Evolutionary conservation across 345 rosid species (phyloP).

Genomic region (Arabis hirsuta): DNA sequence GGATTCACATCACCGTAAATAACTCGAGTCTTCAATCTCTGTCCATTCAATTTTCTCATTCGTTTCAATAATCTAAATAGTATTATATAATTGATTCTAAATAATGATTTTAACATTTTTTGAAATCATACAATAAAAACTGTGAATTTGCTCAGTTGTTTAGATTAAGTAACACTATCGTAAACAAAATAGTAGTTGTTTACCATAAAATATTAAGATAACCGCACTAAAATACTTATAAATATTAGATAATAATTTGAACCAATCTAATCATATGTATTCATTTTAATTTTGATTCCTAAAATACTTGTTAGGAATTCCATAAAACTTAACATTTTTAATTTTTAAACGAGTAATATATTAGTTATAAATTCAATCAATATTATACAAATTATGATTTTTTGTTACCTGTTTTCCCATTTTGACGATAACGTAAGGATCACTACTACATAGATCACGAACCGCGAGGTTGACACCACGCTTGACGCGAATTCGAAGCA

Average conservation of each 20-base stretch:
- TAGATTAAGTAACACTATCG: no score
- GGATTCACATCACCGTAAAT: slow-evolving; percentile 80
- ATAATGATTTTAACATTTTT: no score
- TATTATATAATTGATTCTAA: background rate
- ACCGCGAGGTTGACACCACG: slow-evolving; percentile 89
- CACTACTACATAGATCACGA: slow-evolving; percentile 86
- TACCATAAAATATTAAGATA: background rate
- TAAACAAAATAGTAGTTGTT: background rate
- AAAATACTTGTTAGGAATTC: no score
- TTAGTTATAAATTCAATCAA: background rate
- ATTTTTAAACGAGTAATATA: background rate
- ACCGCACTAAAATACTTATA: background rate
- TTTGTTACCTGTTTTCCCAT: slow-evolving; percentile 69
- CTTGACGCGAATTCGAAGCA: slow-evolving; percentile 67
- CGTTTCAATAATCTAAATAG: background rate
- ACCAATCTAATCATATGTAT: background rate
- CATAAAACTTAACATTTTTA: no score
- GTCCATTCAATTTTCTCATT: slow-evolving; percentile 36
- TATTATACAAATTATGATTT: background rate
- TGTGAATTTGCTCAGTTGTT: background rate
- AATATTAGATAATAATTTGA: no score
- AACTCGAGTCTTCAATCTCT: slow-evolving; percentile 86
- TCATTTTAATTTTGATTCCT: no score
- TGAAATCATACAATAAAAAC: background rate
- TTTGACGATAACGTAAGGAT: slow-evolving; percentile 82